Evolutionary conservation across 2,329 filamentous ascomycete genomes (phyloP).

Genomic region (Blumeriella jaapii): DNA sequence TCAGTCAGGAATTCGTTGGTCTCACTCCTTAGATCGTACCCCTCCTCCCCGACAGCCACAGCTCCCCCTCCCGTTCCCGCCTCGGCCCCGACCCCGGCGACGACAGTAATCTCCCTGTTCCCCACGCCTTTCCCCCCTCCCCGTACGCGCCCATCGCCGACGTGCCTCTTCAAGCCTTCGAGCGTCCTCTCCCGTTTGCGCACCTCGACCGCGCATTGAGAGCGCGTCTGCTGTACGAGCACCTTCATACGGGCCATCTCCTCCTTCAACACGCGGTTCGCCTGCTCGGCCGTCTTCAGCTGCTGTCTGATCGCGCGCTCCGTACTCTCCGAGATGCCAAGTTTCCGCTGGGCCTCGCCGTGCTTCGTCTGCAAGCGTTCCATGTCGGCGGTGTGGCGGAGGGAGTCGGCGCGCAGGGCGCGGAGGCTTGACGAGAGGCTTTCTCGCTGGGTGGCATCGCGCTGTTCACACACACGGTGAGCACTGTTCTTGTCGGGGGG

Average conservation of each 20-base stretch:
- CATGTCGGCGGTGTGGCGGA: constrained; percentile 61
- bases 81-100: constrained; percentile 39
- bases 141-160: constrained; percentile 57
- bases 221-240: constrained; percentile 70
- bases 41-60: constrained; percentile 35
- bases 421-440: constrained; percentile 69
- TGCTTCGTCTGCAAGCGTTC: constrained; percentile 44
- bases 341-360: constrained; percentile 42
- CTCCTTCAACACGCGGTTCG: constrained; percentile 67
- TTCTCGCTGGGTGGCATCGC: constrained; percentile 82
- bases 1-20: constrained; percentile 86
- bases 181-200: constrained; percentile 84
- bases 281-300: constrained; percentile 61
- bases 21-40: constrained; percentile 68
- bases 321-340: constrained; percentile 53
- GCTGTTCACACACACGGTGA: constrained; percentile 36
- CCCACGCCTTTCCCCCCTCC: constrained; percentile 43
- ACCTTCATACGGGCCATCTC: constrained; percentile 71
- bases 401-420: constrained; percentile 60
- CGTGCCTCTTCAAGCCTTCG: constrained; percentile 76
- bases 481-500: neutral
- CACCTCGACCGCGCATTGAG: constrained; percentile 81
- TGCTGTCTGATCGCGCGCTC: constrained; percentile 59
- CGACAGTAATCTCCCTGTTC: constrained; percentile 45
- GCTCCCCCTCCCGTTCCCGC: constrained; percentile 3